These are phyloP conservation scores for Diaporthe vaccinii DNA, from an alignment of 2,329 filamentous ascomycete genomes.

Conservation along the genomic window DNA sequence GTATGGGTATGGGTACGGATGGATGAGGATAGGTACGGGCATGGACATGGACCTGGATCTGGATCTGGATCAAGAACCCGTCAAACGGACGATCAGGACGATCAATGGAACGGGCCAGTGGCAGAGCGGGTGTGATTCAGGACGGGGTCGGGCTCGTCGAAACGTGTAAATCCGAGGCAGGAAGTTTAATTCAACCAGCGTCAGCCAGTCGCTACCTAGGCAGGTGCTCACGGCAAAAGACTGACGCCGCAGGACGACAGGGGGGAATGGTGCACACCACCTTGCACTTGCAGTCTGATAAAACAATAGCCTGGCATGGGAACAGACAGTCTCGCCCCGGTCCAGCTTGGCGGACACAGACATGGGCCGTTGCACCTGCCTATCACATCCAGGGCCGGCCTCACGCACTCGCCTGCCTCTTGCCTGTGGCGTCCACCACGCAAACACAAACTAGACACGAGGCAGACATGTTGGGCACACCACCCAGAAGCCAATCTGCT, in stretches of 20 bases:
- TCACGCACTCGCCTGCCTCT: background rate
- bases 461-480: background rate
- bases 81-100: conserved; percentile 26
- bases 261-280: background rate
- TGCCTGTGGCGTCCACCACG: conserved; percentile 1
- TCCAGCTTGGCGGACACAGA: conserved; percentile 13
- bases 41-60: background rate
- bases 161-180: conserved; percentile 18
- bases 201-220: conserved; percentile 6
- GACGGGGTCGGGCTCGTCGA: conserved; percentile 18
- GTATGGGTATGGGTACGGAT: background rate
- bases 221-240: background rate
- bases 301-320: conserved; percentile 17
- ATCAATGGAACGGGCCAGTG: conserved; percentile 9
- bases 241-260: background rate
- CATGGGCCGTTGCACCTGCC: conserved; percentile 5
- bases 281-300: background rate
- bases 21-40: no score
- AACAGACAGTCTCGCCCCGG: background rate
- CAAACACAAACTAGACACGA: background rate
- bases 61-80: conserved; percentile 16
- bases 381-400: conserved; percentile 1
- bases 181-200: conserved; percentile 7
- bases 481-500: conserved; percentile 3
- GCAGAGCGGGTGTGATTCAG: conserved; percentile 8